These are phyloP conservation scores for Wilcoxina mikolae DNA, from an alignment of 495 filamentous ascomycete species.

Conservation along the genomic window DNA sequence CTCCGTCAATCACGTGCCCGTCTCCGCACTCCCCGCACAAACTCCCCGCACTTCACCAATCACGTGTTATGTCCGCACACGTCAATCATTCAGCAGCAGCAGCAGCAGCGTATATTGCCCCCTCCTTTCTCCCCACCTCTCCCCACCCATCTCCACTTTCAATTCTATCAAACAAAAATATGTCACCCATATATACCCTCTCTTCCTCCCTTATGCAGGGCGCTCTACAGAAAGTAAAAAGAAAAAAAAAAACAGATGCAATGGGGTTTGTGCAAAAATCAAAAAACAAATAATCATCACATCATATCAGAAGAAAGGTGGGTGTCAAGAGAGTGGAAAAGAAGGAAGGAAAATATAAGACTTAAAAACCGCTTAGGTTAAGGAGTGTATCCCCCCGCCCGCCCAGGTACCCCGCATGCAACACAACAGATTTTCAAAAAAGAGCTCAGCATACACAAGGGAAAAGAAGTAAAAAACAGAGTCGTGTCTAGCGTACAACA, in stretches of 20 bases:
- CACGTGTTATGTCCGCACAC: no score
- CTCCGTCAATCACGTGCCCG: no score
- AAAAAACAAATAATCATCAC: not conserved
- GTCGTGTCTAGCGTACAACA: no score
- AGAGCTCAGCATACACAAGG: not conserved
- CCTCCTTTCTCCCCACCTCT: slow-evolving; percentile 5
- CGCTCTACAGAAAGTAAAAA: not conserved
- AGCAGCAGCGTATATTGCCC: no score
- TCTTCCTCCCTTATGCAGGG: not conserved
- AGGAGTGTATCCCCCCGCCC: no score
- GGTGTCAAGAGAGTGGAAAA: no score
- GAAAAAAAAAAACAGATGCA: not conserved
- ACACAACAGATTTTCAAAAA: not conserved
- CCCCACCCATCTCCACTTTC: not conserved
- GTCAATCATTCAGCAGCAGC: no score
- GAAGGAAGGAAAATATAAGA: not conserved
- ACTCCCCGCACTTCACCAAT: no score
- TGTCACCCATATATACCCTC: not conserved
- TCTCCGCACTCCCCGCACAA: no score
- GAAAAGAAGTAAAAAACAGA: not conserved
- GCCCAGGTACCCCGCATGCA: no score
- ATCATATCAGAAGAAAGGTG: not conserved
- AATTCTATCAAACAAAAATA: not conserved
- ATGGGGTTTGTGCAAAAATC: not conserved
- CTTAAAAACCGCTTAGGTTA: no score